Percentiles rank a stretch among this genome's conserved stretches.
Evolutionary conservation across 2,329 filamentous ascomycete genomes (phyloP).

Genomic region (Sclerotinia subarctica): DNA sequence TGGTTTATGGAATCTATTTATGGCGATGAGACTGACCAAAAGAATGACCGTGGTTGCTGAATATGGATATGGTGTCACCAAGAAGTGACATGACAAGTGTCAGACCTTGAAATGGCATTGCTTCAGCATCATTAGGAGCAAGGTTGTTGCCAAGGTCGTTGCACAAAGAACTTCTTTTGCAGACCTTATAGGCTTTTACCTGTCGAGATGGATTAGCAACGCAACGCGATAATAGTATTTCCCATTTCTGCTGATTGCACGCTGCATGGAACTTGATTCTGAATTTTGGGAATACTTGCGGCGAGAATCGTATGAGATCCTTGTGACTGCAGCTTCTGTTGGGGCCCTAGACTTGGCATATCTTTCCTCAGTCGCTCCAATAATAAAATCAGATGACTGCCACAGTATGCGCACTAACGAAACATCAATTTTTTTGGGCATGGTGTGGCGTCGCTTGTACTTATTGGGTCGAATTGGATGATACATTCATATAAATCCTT

Average conservation of each 20-base stretch:
- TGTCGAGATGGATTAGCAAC: not conserved
- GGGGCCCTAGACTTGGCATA: constrained; percentile 5
- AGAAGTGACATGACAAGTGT: constrained; percentile 3
- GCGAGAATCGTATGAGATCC: constrained; percentile 10
- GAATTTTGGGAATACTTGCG: not conserved
- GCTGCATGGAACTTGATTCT: constrained; percentile 14
- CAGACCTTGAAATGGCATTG: not conserved
- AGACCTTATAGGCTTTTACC: not conserved
- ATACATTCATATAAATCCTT: constrained; percentile 21
- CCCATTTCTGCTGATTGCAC: constrained; percentile 6
- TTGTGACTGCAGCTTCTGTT: constrained; percentile 1
- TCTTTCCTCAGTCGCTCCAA: constrained; percentile 16
- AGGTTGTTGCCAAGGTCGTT: constrained; percentile 8
- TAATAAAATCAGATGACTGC: constrained; percentile 19
- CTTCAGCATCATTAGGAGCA: not conserved
- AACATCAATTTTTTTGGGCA: not conserved
- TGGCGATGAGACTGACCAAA: not conserved
- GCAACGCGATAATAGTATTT: constrained; percentile 12
- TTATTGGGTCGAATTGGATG: constrained; percentile 11
- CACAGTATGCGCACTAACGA: constrained; percentile 21
- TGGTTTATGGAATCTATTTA: not conserved
- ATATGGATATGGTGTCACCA: constrained; percentile 9
- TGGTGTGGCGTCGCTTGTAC: not conserved
- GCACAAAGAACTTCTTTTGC: constrained; percentile 2
- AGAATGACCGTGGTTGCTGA: not conserved